Evolutionary conservation across 129 eudicot genomes (phyloP).

Genomic region (Erigeron canadensis): DNA sequence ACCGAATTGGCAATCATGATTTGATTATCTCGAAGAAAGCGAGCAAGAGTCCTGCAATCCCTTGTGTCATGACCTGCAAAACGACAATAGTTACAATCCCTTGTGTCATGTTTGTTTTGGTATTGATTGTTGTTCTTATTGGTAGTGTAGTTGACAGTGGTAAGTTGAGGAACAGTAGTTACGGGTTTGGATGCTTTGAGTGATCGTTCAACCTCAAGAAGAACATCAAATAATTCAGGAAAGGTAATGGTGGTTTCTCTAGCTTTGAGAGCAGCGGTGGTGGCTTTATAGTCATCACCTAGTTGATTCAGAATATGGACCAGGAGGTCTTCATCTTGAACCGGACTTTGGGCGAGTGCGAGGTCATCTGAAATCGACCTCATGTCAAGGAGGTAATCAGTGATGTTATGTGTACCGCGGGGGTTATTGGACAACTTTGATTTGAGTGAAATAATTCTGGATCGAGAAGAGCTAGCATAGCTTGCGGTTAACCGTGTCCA

Average conservation of each 20-base stretch:
- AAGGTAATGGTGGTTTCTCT: background rate
- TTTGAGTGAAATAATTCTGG: background rate
- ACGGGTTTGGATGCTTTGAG: background rate
- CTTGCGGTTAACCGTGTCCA: background rate
- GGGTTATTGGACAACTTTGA: background rate
- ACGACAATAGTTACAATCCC: background rate
- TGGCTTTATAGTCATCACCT: background rate
- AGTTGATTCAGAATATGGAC: background rate
- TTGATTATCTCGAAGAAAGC: background rate
- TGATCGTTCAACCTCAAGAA: background rate
- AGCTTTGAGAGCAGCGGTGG: background rate
- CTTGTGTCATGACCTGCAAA: background rate
- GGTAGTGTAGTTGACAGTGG: background rate
- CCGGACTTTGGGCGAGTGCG: background rate
- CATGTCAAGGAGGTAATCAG: background rate
- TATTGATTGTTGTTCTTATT: background rate
- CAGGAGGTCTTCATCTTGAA: background rate
- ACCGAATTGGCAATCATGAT: background rate
- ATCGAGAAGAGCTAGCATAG: background rate
- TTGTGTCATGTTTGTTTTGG: background rate
- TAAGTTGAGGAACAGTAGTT: too few species aligned
- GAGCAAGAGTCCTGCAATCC: background rate
- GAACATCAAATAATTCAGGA: background rate
- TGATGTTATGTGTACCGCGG: background rate
- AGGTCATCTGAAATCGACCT: background rate